Conservation (phyloP, 2,329 filamentous ascomycete genomes). For the Tolypocladium guangdongense region DNA sequence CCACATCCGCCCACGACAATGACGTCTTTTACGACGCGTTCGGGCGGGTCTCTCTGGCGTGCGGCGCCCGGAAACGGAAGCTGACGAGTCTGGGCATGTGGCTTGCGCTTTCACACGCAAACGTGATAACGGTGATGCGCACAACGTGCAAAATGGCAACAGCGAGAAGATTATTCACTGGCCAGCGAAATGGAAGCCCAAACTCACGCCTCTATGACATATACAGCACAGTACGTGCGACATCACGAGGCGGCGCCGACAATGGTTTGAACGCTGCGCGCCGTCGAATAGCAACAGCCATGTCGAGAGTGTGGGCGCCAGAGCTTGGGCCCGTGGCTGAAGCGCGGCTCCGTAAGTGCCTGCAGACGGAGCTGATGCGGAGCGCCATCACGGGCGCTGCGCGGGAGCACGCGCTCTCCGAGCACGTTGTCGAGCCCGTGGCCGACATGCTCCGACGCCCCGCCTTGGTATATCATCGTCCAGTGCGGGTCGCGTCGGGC, state of each 20-base stretch:
- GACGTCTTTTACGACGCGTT: background rate
- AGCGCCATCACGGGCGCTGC: background rate
- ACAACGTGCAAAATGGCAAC: background rate
- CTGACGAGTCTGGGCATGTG: background rate
- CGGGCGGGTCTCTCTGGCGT: background rate
- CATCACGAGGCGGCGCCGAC: background rate
- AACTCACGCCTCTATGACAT: background rate
- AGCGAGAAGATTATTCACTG: background rate
- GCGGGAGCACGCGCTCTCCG: background rate
- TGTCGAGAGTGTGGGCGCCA: constrained; percentile 7
- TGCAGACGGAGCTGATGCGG: background rate
- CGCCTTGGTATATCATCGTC: background rate
- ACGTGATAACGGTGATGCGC: background rate
- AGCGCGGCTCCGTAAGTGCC: background rate
- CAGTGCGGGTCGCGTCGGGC: background rate
- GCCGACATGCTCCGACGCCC: constrained; percentile 12
- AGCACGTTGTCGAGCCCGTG: constrained; percentile 13
- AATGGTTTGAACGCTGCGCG: background rate
- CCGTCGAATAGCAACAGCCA: constrained; percentile 5
- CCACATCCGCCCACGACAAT: background rate
- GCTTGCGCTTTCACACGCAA: background rate
- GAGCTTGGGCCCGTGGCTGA: background rate
- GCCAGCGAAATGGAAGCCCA: background rate
- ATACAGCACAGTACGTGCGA: background rate
- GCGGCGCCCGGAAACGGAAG: background rate